phyloP scores from a whole-genome alignment of 2,329 filamentous ascomycete genomes.

The Aspergillus texensis region DNA sequence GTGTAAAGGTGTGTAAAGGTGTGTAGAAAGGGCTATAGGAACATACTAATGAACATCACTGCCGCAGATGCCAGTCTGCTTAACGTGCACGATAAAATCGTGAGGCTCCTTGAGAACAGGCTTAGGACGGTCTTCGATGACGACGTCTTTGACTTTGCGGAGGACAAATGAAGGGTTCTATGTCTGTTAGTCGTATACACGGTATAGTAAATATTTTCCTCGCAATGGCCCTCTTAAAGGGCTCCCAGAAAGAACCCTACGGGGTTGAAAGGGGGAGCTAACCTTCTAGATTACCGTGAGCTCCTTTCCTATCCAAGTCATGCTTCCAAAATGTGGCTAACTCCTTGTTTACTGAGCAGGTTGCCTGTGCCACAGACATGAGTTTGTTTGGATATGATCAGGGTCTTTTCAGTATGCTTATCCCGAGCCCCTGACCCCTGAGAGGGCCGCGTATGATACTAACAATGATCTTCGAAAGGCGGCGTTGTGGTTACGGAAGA shows the following conservation, averaged over 20 bases:
- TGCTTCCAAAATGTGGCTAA: no score
- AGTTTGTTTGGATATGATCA: constrained; percentile 52
- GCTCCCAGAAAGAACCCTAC: constrained; percentile 44
- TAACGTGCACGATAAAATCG: constrained; percentile 49
- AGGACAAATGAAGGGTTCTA: constrained; percentile 48
- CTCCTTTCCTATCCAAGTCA: background rate
- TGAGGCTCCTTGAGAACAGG: constrained; percentile 37
- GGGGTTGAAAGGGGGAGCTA: constrained; percentile 55
- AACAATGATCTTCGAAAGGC: constrained; percentile 29
- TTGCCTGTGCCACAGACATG: constrained; percentile 54
- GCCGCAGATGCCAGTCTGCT: constrained; percentile 52
- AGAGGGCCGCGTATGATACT: background rate
- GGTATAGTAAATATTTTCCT: background rate
- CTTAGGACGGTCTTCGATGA: constrained; percentile 48
- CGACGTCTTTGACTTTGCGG: constrained; percentile 47
- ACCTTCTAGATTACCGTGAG: constrained; percentile 57
- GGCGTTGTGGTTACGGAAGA: constrained; percentile 58
- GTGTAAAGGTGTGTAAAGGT: no score
- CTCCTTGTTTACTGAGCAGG: constrained; percentile 14
- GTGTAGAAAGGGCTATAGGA: no score
- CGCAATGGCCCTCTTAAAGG: background rate
- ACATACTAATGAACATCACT: constrained; percentile 32
- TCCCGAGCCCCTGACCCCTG: no score
- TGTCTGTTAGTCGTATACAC: no score
- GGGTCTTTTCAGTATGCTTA: constrained; percentile 52